Conservation (phyloP, 106 monocot genomes). For the Ottelia alismoides region DNA sequence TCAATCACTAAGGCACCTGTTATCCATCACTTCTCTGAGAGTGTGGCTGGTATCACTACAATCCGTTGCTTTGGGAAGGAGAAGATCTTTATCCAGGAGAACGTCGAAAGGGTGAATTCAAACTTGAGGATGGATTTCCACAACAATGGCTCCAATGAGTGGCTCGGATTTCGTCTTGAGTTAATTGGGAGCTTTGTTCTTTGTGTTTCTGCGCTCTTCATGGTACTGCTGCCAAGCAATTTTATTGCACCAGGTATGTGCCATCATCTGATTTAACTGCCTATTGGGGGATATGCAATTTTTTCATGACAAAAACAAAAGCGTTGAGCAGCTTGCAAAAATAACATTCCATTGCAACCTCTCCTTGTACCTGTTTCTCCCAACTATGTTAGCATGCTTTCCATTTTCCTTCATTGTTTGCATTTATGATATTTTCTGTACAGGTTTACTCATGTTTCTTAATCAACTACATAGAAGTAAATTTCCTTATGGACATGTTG, state of each 20-base stretch:
- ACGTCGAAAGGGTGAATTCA: constrained; percentile 39
- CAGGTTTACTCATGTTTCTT: too few species aligned
- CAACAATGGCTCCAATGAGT: constrained; percentile 65
- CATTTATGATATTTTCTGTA: too few species aligned
- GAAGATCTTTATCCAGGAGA: constrained; percentile 35
- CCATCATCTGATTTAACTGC: too few species aligned
- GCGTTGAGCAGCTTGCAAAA: too few species aligned
- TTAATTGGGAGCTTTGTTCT: constrained; percentile 47
- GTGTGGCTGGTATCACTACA: constrained; percentile 44
- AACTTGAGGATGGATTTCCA: constrained; percentile 72
- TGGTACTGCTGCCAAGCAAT: constrained; percentile 56
- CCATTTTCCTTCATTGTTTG: too few species aligned
- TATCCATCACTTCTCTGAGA: constrained; percentile 86
- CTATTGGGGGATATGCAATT: too few species aligned
- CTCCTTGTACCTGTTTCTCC: too few species aligned
- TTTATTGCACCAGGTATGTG: constrained; percentile 66
- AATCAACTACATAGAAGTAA: too few species aligned
- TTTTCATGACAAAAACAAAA: too few species aligned
- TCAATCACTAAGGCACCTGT: constrained; percentile 78
- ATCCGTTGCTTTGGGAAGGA: constrained; percentile 66
- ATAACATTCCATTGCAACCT: too few species aligned
- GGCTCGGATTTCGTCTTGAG: constrained; percentile 71
- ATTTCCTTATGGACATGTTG: too few species aligned
- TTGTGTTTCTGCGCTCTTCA: constrained; percentile 39
- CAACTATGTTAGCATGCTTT: too few species aligned